A percentile compares a stretch with the other conserved stretches of the same genome.
Evolutionary conservation across 768 basidiomycete species (phyloP).

Genomic region (Mycena pura): DNA sequence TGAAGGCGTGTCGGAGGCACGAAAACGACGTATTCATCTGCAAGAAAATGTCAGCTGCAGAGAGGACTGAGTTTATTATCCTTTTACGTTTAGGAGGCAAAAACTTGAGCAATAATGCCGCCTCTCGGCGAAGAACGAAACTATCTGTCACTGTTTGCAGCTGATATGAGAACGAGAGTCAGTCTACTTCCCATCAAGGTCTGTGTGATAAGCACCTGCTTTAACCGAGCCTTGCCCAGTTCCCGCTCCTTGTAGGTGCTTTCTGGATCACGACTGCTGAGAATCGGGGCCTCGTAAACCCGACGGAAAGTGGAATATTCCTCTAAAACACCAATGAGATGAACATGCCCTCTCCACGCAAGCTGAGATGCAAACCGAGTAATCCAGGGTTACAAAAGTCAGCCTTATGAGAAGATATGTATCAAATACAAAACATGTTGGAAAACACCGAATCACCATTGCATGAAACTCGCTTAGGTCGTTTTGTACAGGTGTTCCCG

Average conservation of each 20-base stretch:
- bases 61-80: background rate
- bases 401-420: slow-evolving; percentile 52
- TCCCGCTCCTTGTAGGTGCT: slow-evolving; percentile 76
- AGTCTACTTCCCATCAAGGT: background rate
- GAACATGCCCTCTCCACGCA: slow-evolving; percentile 8
- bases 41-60: background rate
- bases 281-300: slow-evolving; percentile 87
- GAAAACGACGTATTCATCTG: slow-evolving; percentile 99
- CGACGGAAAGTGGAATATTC: slow-evolving; percentile 78
- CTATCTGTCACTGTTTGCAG: slow-evolving; percentile 76
- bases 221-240: slow-evolving; percentile 76
- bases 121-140: slow-evolving; percentile 91
- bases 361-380: slow-evolving; percentile 57
- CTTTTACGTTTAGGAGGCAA: slow-evolving; percentile 89
- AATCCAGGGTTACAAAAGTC: slow-evolving; percentile 95
- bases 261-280: slow-evolving; percentile 83
- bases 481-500: slow-evolving; percentile 98
- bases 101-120: slow-evolving; percentile 79
- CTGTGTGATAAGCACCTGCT: slow-evolving; percentile 62
- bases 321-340: slow-evolving; percentile 55
- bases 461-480: slow-evolving; percentile 94
- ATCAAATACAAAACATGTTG: background rate
- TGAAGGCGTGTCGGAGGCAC: slow-evolving; percentile 88
- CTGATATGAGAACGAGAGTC: slow-evolving; percentile 43
- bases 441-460: slow-evolving; percentile 66